Base-by-base conservation (phyloP, 1,284 basidiomycete genomes). In the Leccinum laetum region DNA sequence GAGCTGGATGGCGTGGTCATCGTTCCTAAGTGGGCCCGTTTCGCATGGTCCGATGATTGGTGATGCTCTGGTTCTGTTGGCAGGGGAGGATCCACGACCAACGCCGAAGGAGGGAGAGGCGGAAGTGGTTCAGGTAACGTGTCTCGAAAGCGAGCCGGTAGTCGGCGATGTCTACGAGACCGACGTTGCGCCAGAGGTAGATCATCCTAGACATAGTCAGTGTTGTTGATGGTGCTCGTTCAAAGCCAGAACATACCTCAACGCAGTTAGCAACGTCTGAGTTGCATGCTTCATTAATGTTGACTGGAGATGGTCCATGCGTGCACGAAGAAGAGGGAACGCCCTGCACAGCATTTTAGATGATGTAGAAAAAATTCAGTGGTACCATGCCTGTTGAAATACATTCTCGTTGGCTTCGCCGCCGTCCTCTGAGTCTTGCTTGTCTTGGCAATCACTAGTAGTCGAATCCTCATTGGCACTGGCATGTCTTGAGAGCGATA, bases 261-360 rank as follows among this genome's bases (percentile, higher is more conserved):
- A 13, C 26, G 26, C 26, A 26, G 26, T 21, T 13, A 21, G 49
- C 49, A 52, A 21, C 49, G 21, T 52, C 21, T 0, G 41, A 41
- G 41, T 0, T 16, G 49, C 21, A 0, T 13, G 18, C 10, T 52
- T 52, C 49, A 21, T 52, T 0, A 21, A 0, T 21, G 0, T 52
- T 0, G 18, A 18, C 21, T 7, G 18, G 21, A 0, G 18, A 52
- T 21, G n/a, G 49, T 13, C 13, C 18, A 52, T 52, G 49, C 21
- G n/a, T 21, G 11, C 49, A 13, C 0, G 49, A 52, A 52, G 21
- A 52, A 21, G 18, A 21, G 49, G 49, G 0, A 0, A 52, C 49
- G 11, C 21, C 21, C 49, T 52, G 18, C 49, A 52, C n/a, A 52
- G 7, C 0, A 0, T 52, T 52, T 52, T 13, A 52, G 49, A 52